These are phyloP conservation scores for Millerozyma acaciae DNA, from an alignment of 805 yeast genomes.

Conservation along the genomic window DNA sequence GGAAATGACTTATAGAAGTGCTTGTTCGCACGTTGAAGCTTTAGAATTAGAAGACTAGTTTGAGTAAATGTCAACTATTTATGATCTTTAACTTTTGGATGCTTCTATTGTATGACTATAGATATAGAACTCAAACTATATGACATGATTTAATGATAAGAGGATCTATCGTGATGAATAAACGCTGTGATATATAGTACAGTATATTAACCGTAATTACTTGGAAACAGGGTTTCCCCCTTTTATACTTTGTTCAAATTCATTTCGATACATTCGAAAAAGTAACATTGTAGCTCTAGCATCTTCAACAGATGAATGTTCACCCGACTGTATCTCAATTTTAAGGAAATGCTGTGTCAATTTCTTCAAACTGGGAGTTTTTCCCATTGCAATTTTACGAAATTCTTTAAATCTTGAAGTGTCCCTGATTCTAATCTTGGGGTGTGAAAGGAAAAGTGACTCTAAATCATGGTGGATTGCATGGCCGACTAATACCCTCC, in stretches of 20 bases:
- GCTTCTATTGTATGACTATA: no score
- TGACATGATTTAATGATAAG: no score
- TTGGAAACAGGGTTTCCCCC: neutral
- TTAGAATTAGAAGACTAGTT: constrained; percentile 28
- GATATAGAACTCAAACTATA: no score
- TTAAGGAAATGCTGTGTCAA: constrained; percentile 55
- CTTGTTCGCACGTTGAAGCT: constrained; percentile 35
- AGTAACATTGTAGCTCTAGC: constrained; percentile 84
- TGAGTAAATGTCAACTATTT: no score
- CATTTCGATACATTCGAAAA: constrained; percentile 59
- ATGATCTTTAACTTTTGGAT: no score
- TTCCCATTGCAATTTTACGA: constrained; percentile 57
- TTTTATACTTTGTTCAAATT: constrained; percentile 47
- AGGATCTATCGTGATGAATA: no score
- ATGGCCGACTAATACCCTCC: constrained; percentile 74
- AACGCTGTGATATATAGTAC: no score
- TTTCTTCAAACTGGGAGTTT: constrained; percentile 69
- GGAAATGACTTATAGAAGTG: constrained; percentile 35
- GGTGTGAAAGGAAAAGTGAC: constrained; percentile 64
- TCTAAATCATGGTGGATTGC: constrained; percentile 77
- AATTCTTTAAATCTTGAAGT: constrained; percentile 64
- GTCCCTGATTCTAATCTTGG: constrained; percentile 61
- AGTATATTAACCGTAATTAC: no score
- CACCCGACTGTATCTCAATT: constrained; percentile 63
- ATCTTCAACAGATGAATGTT: constrained; percentile 88